These are phyloP conservation scores for Phascolomyces articulosus DNA, from an alignment of 371 early-diverging fungal genomes.

Conservation along the genomic window DNA sequence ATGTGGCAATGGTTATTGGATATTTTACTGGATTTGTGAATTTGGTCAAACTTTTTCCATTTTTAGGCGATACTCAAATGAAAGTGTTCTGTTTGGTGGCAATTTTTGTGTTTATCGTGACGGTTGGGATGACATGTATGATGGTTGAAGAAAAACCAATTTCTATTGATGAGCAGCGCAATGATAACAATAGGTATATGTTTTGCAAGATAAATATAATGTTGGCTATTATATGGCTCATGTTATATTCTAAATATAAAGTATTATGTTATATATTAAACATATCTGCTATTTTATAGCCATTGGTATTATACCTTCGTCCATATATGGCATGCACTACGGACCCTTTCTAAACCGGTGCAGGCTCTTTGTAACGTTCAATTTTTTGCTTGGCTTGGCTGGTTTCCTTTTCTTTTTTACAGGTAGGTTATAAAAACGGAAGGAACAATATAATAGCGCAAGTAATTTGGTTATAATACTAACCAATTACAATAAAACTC, in stretches of 20 bases:
- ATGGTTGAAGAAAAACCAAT: conserved; percentile 46
- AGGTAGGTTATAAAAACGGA: conserved; percentile 13
- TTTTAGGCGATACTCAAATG: conserved; percentile 62
- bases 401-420: conserved; percentile 70
- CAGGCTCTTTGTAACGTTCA: conserved; percentile 70
- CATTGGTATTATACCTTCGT: conserved; percentile 37
- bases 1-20: conserved; percentile 72
- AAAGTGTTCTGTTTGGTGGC: conserved; percentile 63
- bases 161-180: conserved; percentile 10
- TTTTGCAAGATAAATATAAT: too few species aligned
- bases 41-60: conserved; percentile 57
- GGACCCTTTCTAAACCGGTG: conserved; percentile 52
- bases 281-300: conserved; percentile 21
- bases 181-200: background rate
- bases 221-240: too few species aligned
- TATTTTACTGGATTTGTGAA: conserved; percentile 69
- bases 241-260: too few species aligned
- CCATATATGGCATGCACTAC: conserved; percentile 46
- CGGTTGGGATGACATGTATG: conserved; percentile 50
- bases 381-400: conserved; percentile 75
- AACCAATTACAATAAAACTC: too few species aligned
- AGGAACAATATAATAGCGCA: too few species aligned
- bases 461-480: too few species aligned
- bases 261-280: too few species aligned
- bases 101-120: conserved; percentile 46